phyloP scores from a whole-genome alignment of 2,329 filamentous ascomycete species.

The Claviceps citrina region DNA sequence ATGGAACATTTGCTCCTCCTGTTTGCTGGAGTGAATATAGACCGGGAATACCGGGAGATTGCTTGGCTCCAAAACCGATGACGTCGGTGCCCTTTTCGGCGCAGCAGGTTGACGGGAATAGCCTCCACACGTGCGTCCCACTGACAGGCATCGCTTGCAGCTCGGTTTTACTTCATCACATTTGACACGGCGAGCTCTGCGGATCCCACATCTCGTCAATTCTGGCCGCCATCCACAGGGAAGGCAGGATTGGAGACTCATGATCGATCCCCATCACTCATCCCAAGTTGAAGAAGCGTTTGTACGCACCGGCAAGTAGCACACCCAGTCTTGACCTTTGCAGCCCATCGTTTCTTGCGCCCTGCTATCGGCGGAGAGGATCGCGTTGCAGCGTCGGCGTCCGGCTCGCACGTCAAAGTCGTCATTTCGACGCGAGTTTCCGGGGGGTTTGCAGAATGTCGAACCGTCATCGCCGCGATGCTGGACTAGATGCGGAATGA shows the following conservation, averaged over 20 bases:
- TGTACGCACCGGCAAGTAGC: constrained; percentile 4
- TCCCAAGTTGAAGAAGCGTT: background rate
- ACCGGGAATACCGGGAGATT: background rate
- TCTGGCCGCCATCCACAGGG: background rate
- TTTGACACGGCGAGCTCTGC: constrained; percentile 4
- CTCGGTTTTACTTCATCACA: constrained; percentile 3
- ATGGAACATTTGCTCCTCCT: constrained; percentile 7
- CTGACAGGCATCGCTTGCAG: constrained; percentile 1
- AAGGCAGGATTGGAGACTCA: background rate
- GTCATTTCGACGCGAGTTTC: background rate
- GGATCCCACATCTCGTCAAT: background rate
- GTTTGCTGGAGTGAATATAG: background rate
- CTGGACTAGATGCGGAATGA: background rate
- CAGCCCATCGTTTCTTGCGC: constrained; percentile 4
- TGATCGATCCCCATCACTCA: background rate
- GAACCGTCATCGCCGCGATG: background rate
- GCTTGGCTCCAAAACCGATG: background rate
- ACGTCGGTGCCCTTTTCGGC: background rate
- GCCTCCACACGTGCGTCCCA: constrained; percentile 2
- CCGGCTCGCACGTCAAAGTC: background rate
- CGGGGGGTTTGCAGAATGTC: background rate
- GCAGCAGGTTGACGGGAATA: background rate
- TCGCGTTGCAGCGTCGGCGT: too few species aligned
- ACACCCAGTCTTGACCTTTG: constrained; percentile 6
- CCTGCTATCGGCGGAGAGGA: background rate